A percentile compares a stretch with the other conserved stretches of the same genome.
Conservation (phyloP, 768 basidiomycete species). For the Lactarius trivialis region DNA sequence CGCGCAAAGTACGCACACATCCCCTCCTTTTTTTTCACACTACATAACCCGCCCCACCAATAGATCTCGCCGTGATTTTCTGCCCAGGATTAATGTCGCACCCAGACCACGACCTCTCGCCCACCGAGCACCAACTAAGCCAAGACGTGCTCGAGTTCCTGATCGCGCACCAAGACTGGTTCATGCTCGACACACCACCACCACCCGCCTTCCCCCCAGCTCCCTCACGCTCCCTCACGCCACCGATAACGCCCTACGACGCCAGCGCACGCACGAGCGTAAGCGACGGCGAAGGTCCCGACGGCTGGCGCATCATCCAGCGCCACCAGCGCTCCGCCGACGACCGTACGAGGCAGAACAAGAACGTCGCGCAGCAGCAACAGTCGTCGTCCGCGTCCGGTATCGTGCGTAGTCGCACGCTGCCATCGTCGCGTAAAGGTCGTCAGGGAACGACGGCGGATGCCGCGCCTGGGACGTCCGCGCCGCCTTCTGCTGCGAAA, state of each 20-base stretch:
- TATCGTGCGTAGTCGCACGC: slow-evolving; percentile 56
- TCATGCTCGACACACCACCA: slow-evolving; percentile 81
- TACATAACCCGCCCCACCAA: background rate
- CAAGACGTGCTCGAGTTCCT: slow-evolving; percentile 92
- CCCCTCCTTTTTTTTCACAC: background rate
- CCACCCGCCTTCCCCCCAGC: slow-evolving; percentile 38
- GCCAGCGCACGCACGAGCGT: slow-evolving; percentile 24
- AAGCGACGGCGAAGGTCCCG: slow-evolving; percentile 36
- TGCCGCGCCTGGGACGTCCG: background rate
- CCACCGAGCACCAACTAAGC: slow-evolving; percentile 78
- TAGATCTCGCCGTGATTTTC: slow-evolving; percentile 96
- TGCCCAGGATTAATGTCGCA: slow-evolving; percentile 92
- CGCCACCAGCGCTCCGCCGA: background rate
- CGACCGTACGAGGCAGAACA: slow-evolving; percentile 7
- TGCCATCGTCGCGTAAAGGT: slow-evolving; percentile 42
- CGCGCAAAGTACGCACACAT: slow-evolving; percentile 66
- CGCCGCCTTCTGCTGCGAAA: background rate
- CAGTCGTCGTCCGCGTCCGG: slow-evolving; percentile 28
- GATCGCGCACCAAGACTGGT: slow-evolving; percentile 94
- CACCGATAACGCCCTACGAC: slow-evolving; percentile 17
- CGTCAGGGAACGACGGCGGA: background rate
- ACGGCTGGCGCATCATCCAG: slow-evolving; percentile 29
- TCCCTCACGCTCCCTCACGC: slow-evolving; percentile 16
- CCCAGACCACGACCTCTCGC: slow-evolving; percentile 79
- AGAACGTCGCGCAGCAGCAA: background rate